These are phyloP conservation scores for Erodium moschatum DNA, from an alignment of 441 rosid species.

Conservation along the genomic window DNA sequence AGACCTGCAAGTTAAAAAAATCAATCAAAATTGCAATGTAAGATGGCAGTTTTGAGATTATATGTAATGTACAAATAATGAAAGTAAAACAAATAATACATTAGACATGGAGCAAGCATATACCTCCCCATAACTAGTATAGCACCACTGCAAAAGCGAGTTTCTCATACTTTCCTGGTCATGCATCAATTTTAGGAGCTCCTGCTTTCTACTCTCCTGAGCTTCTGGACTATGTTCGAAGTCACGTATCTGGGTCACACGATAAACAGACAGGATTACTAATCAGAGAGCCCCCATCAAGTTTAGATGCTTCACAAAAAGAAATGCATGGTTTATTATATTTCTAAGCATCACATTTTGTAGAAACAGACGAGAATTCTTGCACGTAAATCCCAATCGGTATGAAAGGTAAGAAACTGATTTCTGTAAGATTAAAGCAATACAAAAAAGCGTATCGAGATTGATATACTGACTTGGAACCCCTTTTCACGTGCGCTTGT, in stretches of 20 bases:
- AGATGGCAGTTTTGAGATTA: neutral
- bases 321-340: neutral
- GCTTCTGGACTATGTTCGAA: constrained; percentile 85
- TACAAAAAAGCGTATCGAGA: neutral
- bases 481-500: constrained; percentile 69
- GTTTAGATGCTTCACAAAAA: neutral
- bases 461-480: constrained; percentile 58
- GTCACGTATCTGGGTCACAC: constrained; percentile 63
- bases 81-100: neutral
- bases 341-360: neutral
- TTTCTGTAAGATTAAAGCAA: neutral
- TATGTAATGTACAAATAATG: neutral
- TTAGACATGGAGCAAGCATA: neutral
- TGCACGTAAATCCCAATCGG: neutral
- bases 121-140: neutral
- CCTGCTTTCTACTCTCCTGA: constrained; percentile 75
- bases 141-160: constrained; percentile 74
- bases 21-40: neutral
- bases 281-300: constrained; percentile 13
- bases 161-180: constrained; percentile 78
- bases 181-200: constrained; percentile 58
- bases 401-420: neutral
- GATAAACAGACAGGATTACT: constrained; percentile 14
- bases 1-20: constrained; percentile 49
- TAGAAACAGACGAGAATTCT: neutral